Evolutionary conservation across 345 rosid species (phyloP), one percentile per base, ranked within the genome.

Genomic region (Acer campestre): DNA sequence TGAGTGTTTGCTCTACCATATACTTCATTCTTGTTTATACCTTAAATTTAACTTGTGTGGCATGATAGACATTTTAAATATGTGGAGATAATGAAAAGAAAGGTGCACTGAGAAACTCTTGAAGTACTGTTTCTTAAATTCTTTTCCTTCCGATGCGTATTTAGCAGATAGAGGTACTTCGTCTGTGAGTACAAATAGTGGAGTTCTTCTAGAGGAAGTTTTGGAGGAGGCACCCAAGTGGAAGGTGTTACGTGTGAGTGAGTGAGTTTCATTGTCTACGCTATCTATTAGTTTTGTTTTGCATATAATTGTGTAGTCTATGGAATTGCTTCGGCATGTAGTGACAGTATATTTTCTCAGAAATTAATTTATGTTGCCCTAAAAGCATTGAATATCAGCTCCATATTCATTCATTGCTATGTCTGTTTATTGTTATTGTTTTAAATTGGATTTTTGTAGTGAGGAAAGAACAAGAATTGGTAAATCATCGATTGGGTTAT

Each of bases 161-260:
- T 23, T 71, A 79, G 90, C 78, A 83, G 83, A 73, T 84, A 83
- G 77, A 81, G 89, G 86, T 80, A 75, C 84, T 81, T 84, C 86
- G 35, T 71, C 90, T 44, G 22, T 81, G 13, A 84, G 78, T 81
- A 46, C 76, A 56, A 78, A 69, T 76, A 67, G 79, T 70, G 84
- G 84, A 10, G 87, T 90, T 56, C 80, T 87, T 73, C 71, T 94
- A 67, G 93, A 90, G 77, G 92, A 94, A 90, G 85, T 86, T 71
- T 68, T 96, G 80, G 98, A 96, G 82, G 97, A 90, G 83, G 87
- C 99, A 70, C 98, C 99, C 13, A 92, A 96, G 86, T 96, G 99
- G 98, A 96, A 92, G 86, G 97, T 94, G 82, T 93, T 96, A 88
- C 93, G 95, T 82, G 99, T 94, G 97, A 91, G 99, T 93, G 90